Evolutionary conservation across 2,329 filamentous ascomycete species (phyloP).

Genomic region (Ceratocystis destructans): DNA sequence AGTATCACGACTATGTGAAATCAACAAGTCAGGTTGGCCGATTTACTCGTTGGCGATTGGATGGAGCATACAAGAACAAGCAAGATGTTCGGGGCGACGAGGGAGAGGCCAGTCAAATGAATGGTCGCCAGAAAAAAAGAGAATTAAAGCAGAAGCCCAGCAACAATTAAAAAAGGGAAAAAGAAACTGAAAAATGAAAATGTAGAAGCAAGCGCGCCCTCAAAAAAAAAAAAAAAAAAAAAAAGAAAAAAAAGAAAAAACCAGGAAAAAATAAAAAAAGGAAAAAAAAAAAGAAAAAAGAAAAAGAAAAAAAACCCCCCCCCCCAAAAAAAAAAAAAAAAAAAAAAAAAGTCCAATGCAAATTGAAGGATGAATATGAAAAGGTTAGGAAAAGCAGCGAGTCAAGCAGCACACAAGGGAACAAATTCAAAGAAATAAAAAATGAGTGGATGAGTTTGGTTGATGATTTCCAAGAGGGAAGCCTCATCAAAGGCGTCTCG

Average conservation of each 20-base stretch:
- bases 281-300: no score
- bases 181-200: constrained; percentile 4
- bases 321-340: constrained; percentile 15
- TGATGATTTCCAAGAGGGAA: background rate
- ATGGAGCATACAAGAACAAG: no score
- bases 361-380: constrained; percentile 10
- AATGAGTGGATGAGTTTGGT: constrained; percentile 10
- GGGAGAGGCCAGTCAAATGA: background rate
- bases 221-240: constrained; percentile 15
- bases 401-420: background rate
- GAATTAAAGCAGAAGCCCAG: constrained; percentile 6
- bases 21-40: no score
- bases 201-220: constrained; percentile 10
- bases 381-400: background rate
- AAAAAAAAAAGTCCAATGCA: constrained; percentile 12
- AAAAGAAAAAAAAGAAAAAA: no score
- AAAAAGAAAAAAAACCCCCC: no score
- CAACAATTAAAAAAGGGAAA: constrained; percentile 1
- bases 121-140: background rate
- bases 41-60: background rate
- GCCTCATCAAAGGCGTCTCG: constrained; percentile 7
- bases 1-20: background rate
- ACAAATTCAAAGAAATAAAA: constrained; percentile 8
- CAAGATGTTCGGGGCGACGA: background rate
- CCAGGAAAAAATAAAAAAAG: no score